Evolutionary conservation across 2,329 filamentous ascomycete genomes (phyloP).

Genomic region (Diplodia mutila): DNA sequence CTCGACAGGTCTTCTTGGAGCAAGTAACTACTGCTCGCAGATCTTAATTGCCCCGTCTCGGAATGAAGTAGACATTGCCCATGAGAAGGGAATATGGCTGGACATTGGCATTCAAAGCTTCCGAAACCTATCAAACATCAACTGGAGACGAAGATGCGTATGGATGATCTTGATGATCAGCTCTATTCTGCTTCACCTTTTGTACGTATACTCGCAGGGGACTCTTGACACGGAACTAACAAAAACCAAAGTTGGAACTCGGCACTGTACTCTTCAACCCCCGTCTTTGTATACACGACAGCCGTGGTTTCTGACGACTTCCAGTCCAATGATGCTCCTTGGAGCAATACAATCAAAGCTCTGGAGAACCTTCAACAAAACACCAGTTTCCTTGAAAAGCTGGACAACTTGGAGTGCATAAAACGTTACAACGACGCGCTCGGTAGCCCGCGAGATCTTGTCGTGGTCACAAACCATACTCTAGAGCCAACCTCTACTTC

Average conservation of each 20-base stretch:
- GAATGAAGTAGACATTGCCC: conserved; percentile 2
- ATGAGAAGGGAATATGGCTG: conserved; percentile 40
- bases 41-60: conserved; percentile 5
- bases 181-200: conserved; percentile 6
- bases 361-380: background rate
- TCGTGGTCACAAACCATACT: background rate
- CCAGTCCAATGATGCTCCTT: background rate
- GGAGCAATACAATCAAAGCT: background rate
- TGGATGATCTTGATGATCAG: background rate
- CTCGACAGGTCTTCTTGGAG: background rate
- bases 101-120: conserved; percentile 46
- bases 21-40: conserved; percentile 14
- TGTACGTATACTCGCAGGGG: background rate
- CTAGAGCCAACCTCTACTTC: background rate
- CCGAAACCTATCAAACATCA: conserved; percentile 38
- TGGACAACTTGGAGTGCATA: background rate
- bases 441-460: background rate
- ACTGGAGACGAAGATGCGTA: background rate
- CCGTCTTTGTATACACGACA: background rate
- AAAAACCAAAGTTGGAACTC: background rate
- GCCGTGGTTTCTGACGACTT: background rate
- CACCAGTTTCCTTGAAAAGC: background rate
- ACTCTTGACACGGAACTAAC: background rate
- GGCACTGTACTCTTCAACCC: background rate
- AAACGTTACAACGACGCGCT: background rate